A percentile compares a stretch with the other conserved stretches of the same genome.
Conservation (phyloP, 768 basidiomycete species). For the Crepidotus variabilis region DNA sequence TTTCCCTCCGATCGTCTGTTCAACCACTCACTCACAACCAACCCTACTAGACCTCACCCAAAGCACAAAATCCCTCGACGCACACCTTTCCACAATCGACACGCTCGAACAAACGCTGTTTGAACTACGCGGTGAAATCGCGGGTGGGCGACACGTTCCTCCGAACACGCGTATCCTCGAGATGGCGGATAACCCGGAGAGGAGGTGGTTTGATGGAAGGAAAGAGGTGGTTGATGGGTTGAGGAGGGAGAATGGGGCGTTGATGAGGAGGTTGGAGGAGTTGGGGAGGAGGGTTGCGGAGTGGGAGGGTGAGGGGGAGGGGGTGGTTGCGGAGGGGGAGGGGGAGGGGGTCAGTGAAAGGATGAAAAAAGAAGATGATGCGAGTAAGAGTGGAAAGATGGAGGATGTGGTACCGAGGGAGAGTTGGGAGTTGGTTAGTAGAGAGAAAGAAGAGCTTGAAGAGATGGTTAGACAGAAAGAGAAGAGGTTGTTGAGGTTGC, state of each 20-base stretch:
- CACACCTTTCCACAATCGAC: constrained; percentile 54
- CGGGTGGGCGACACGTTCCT: constrained; percentile 70
- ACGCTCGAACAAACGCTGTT: constrained; percentile 75
- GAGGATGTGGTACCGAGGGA: constrained; percentile 67
- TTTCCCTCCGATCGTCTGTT: too few relatives aligned
- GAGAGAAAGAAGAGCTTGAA: constrained; percentile 68
- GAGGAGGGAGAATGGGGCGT: constrained; percentile 78
- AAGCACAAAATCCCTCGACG: constrained; percentile 28
- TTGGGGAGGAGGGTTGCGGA: constrained; percentile 43
- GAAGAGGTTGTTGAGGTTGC: constrained; percentile 72
- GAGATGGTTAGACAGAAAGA: constrained; percentile 71
- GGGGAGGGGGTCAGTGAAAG: constrained; percentile 56
- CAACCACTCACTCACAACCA: background rate
- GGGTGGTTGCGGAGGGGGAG: constrained; percentile 76
- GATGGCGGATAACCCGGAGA: constrained; percentile 77
- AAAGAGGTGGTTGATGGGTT: constrained; percentile 73
- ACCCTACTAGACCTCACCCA: constrained; percentile 39
- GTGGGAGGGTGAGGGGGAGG: constrained; percentile 55
- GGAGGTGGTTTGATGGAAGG: constrained; percentile 74
- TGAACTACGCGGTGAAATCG: constrained; percentile 74
- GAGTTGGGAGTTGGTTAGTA: constrained; percentile 70
- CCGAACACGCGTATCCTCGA: constrained; percentile 67
- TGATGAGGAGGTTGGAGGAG: constrained; percentile 63
- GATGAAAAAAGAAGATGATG: constrained; percentile 18
- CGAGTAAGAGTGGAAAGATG: background rate